A percentile compares a stretch with the other conserved stretches of the same genome.
Conservation (phyloP, 2,329 filamentous ascomycete genomes). For the Rhinocladiella similis region DNA sequence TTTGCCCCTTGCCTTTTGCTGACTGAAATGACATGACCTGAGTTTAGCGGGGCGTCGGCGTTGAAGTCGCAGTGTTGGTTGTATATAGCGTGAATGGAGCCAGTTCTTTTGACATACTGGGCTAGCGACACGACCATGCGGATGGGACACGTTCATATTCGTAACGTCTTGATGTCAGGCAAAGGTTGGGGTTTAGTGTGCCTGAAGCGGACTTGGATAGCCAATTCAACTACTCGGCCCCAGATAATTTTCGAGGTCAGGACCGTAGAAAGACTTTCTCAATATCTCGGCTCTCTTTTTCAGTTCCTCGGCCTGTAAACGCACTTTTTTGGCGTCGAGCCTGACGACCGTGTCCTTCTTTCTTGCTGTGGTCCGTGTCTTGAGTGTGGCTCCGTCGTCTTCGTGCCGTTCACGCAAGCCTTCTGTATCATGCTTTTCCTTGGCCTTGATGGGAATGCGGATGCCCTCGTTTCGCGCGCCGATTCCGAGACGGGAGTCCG, state of each 20-base stretch:
- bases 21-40: not conserved
- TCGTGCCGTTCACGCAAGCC: constrained; percentile 63
- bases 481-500: constrained; percentile 65
- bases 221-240: constrained; percentile 36
- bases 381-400: constrained; percentile 20
- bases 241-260: constrained; percentile 76
- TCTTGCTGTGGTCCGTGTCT: constrained; percentile 40
- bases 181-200: not conserved
- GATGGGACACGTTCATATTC: too few relatives aligned
- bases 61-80: not conserved
- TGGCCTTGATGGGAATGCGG: constrained; percentile 71
- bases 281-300: constrained; percentile 64
- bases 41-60: constrained; percentile 25
- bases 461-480: constrained; percentile 72
- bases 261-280: constrained; percentile 69
- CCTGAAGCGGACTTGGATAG: not conserved
- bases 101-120: too few relatives aligned
- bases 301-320: constrained; percentile 62
- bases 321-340: constrained; percentile 70
- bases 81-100: not conserved
- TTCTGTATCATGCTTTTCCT: constrained; percentile 70
- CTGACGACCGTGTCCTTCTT: constrained; percentile 40
- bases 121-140: too few relatives aligned
- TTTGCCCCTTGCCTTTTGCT: too few relatives aligned
- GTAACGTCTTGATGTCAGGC: not conserved